phyloP scores from a whole-genome alignment of 2,329 filamentous ascomycete genomes.

The Leptographium wingfieldii region DNA sequence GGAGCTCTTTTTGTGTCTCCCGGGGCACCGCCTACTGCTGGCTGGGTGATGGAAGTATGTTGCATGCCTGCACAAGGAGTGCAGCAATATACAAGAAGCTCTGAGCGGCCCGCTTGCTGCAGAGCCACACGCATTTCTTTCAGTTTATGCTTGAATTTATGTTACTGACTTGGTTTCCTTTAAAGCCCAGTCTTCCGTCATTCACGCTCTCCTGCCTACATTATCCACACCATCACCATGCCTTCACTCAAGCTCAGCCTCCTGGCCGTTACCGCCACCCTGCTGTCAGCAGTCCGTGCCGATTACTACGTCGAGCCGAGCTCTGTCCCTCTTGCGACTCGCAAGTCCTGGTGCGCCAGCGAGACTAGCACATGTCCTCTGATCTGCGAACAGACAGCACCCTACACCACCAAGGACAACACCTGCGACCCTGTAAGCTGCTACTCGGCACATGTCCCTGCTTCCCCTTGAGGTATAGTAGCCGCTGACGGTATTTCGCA shows the following conservation, averaged over 20 bases:
- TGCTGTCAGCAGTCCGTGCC: conserved; percentile 39
- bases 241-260: conserved; percentile 39
- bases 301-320: conserved; percentile 51
- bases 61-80: background rate
- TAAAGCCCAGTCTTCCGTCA: background rate
- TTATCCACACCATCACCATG: conserved; percentile 26
- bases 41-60: background rate
- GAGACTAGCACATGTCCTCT: conserved; percentile 54
- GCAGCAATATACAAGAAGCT: background rate
- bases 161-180: background rate
- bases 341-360: conserved; percentile 52
- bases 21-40: background rate
- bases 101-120: background rate
- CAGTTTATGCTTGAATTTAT: background rate
- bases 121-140: background rate
- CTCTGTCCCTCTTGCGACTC: conserved; percentile 36
- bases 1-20: background rate
- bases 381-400: conserved; percentile 53
- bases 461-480: background rate
- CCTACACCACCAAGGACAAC: conserved; percentile 48
- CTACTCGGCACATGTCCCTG: background rate
- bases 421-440: conserved; percentile 52
- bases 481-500: conserved; percentile 16
- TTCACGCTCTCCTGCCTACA: background rate
- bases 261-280: conserved; percentile 40